Percentiles rank a stretch among this genome's conserved stretches.
These are phyloP conservation scores for Narthecium ossifragum DNA, from an alignment of 106 monocot genomes.

Conservation along the genomic window DNA sequence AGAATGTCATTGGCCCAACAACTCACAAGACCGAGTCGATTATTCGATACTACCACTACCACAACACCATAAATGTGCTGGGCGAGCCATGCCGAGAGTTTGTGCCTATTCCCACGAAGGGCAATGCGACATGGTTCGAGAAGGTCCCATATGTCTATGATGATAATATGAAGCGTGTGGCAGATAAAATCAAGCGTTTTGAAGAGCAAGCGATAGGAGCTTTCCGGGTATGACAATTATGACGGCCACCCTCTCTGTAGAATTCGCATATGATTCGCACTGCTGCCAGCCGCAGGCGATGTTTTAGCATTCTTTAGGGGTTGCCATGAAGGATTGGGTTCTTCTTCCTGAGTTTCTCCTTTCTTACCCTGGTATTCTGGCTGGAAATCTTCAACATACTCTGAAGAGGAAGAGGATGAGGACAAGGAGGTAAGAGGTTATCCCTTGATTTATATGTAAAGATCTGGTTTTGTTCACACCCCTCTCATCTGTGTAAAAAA, in stretches of 20 bases:
- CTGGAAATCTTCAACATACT: neutral
- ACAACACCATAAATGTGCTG: constrained; percentile 77
- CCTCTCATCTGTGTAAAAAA: constrained; percentile 1
- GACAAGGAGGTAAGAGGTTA: constrained; percentile 3
- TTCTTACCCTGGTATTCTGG: constrained; percentile 4
- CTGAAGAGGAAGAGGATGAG: neutral
- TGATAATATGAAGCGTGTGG: constrained; percentile 61
- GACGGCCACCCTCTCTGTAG: neutral
- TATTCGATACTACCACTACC: constrained; percentile 96
- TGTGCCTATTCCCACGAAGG: constrained; percentile 46
- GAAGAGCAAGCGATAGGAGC: constrained; percentile 61
- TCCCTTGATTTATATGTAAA: constrained; percentile 3
- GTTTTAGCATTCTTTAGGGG: constrained; percentile 8
- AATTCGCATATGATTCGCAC: too few species aligned
- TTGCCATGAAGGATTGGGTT: neutral
- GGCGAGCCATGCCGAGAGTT: constrained; percentile 79
- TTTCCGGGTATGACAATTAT: neutral
- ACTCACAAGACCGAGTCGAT: constrained; percentile 80
- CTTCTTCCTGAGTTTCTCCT: neutral
- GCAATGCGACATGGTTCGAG: constrained; percentile 64
- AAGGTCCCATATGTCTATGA: constrained; percentile 79
- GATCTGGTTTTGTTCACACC: constrained; percentile 1
- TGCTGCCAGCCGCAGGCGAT: neutral
- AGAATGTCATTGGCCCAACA: constrained; percentile 77
- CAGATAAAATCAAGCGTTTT: constrained; percentile 50